phyloP scores from a whole-genome alignment of 169 alveolate species.

The Plasmodium yoelii region DNA sequence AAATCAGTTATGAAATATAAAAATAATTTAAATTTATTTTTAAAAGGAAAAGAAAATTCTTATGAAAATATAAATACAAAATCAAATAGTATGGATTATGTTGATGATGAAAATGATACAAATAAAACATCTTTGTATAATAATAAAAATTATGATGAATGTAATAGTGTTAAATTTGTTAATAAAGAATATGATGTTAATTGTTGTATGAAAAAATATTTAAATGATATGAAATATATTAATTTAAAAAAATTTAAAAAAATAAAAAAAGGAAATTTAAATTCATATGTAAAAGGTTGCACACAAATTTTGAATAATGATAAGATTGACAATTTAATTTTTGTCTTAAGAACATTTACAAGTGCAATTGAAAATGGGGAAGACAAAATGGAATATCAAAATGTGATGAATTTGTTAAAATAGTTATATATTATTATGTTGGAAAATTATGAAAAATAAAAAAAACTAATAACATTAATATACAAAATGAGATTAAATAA shows the following conservation, averaged over 20 bases:
- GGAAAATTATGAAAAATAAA: background rate
- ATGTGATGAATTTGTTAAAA: constrained; percentile 1
- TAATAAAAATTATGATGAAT: background rate
- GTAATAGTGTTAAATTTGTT: constrained; percentile 9
- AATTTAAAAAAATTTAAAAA: constrained; percentile 65
- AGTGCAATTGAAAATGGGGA: background rate
- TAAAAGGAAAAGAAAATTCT: constrained; percentile 15
- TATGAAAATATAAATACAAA: constrained; percentile 24
- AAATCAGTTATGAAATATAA: background rate
- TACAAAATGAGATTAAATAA: too few species aligned
- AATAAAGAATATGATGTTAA: constrained; percentile 37
- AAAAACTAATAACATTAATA: too few species aligned
- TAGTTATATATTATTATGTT: background rate
- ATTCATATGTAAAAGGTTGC: constrained; percentile 44
- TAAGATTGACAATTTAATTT: constrained; percentile 27
- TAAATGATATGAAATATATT: constrained; percentile 45
- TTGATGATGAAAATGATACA: constrained; percentile 7
- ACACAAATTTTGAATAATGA: constrained; percentile 33
- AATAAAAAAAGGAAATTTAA: constrained; percentile 44
- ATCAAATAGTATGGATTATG: constrained; percentile 22
- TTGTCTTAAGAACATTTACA: constrained; percentile 32
- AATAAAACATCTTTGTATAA: background rate
- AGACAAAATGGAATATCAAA: constrained; percentile 1
- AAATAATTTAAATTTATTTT: constrained; percentile 18
- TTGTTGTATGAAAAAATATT: constrained; percentile 50